Evolutionary conservation across 768 basidiomycete genomes (phyloP).

Genomic region (Antrodiella citrinella): DNA sequence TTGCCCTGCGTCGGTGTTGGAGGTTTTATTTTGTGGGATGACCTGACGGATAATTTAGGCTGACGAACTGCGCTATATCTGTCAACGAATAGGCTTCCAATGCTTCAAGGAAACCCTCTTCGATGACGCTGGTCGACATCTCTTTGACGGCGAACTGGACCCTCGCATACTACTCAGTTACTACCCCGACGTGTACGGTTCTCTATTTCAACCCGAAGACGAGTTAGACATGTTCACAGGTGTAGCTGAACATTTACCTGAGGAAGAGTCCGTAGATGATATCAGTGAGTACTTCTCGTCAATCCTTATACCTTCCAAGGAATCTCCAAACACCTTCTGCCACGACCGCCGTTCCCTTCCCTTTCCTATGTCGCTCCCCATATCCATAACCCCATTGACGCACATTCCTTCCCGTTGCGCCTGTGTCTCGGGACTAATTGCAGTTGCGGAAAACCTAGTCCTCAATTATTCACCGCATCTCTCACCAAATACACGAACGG

Average conservation of each 20-base stretch:
- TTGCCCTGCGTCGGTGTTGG: neutral
- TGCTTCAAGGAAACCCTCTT: slow-evolving; percentile 76
- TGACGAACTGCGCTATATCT: slow-evolving; percentile 70
- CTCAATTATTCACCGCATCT: slow-evolving; percentile 88
- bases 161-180: slow-evolving; percentile 76
- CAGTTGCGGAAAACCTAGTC: slow-evolving; percentile 86
- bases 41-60: slow-evolving; percentile 26
- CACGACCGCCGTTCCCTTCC: neutral
- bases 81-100: slow-evolving; percentile 76
- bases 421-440: slow-evolving; percentile 54
- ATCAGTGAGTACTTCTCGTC: slow-evolving; percentile 61
- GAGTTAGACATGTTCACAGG: slow-evolving; percentile 68
- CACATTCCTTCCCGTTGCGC: slow-evolving; percentile 24
- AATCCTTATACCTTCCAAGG: slow-evolving; percentile 4
- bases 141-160: slow-evolving; percentile 77
- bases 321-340: slow-evolving; percentile 9
- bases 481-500: slow-evolving; percentile 53
- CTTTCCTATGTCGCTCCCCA: slow-evolving; percentile 2
- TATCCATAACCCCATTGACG: slow-evolving; percentile 14
- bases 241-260: slow-evolving; percentile 61
- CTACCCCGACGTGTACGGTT: slow-evolving; percentile 68
- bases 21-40: neutral
- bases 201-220: slow-evolving; percentile 47
- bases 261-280: slow-evolving; percentile 65
- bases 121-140: slow-evolving; percentile 70